A percentile compares a stretch with the other conserved stretches of the same genome.
Evolutionary conservation across 2,329 filamentous ascomycete genomes (phyloP).

Genomic region (Waltergamsia citrina): DNA sequence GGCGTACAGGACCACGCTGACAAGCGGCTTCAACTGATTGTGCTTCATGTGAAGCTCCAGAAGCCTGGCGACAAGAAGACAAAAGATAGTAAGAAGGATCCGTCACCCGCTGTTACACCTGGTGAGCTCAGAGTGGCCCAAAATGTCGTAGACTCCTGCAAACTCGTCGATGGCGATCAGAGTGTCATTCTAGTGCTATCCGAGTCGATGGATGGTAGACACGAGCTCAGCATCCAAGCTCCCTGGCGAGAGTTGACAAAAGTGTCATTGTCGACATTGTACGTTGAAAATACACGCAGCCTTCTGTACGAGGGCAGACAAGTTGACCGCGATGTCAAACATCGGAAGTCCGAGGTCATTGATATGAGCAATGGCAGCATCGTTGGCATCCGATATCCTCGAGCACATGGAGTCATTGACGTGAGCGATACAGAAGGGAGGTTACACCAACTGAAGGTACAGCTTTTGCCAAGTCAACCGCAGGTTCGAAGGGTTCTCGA

Average conservation of each 20-base stretch:
- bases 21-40: conserved; percentile 58
- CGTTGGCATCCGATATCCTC: conserved; percentile 46
- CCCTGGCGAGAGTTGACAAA: conserved; percentile 66
- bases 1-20: conserved; percentile 63
- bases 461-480: conserved; percentile 54
- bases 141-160: conserved; percentile 65
- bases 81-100: no score
- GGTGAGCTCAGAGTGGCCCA: conserved; percentile 49
- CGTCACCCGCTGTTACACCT: conserved; percentile 16
- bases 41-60: conserved; percentile 44
- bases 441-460: conserved; percentile 58
- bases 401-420: conserved; percentile 53
- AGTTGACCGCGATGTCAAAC: conserved; percentile 40
- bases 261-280: conserved; percentile 52
- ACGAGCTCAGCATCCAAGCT: conserved; percentile 62
- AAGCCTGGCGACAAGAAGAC: no score
- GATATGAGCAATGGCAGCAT: conserved; percentile 37
- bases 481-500: conserved; percentile 52
- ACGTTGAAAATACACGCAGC: conserved; percentile 48
- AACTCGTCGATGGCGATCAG: conserved; percentile 55
- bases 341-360: conserved; percentile 34
- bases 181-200: conserved; percentile 63
- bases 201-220: conserved; percentile 51
- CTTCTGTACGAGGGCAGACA: conserved; percentile 45
- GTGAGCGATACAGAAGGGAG: conserved; percentile 52